Evolutionary conservation across 345 rosid genomes (phyloP).

Genomic region (Eucalyptus erythrocorys): DNA sequence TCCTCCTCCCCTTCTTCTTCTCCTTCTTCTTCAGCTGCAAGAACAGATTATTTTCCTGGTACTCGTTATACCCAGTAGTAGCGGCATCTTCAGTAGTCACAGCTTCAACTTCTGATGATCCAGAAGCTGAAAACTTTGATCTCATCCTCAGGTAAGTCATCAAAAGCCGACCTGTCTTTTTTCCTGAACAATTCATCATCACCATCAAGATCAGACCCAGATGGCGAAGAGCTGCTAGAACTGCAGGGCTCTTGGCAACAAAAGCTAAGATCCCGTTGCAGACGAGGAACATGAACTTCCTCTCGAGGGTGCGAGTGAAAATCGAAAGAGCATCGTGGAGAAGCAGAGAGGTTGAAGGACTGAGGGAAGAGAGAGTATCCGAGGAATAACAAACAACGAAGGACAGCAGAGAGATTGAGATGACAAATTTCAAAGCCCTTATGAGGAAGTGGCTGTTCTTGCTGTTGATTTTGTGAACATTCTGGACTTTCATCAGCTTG

Average conservation of each 20-base stretch:
- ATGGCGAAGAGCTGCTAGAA: not conserved
- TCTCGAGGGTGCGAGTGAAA: conserved; percentile 20
- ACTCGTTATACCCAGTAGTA: not conserved
- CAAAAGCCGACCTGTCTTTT: not conserved
- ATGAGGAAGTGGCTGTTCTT: not conserved
- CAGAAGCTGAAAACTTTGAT: not conserved
- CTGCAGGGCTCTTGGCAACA: conserved; percentile 13
- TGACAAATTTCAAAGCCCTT: conserved; percentile 3
- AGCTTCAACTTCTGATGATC: not conserved
- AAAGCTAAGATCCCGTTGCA: conserved; percentile 50
- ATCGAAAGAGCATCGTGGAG: conserved; percentile 22
- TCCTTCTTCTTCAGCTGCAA: not conserved
- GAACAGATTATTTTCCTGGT: not conserved
- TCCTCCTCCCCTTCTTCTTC: not conserved
- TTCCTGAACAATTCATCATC: not conserved
- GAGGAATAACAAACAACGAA: conserved; percentile 18
- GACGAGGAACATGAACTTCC: conserved; percentile 43
- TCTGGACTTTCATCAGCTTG: not conserved
- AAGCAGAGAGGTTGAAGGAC: conserved; percentile 15
- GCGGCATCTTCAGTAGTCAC: not conserved
- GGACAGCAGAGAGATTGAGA: conserved; percentile 13
- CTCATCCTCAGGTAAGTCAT: not conserved
- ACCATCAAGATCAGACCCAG: not conserved
- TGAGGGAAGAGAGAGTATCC: conserved; percentile 10
- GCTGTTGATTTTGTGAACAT: not conserved